These are phyloP conservation scores for Trichoderma sp. DNA, from an alignment of 2,329 filamentous ascomycete species.

Conservation along the genomic window DNA sequence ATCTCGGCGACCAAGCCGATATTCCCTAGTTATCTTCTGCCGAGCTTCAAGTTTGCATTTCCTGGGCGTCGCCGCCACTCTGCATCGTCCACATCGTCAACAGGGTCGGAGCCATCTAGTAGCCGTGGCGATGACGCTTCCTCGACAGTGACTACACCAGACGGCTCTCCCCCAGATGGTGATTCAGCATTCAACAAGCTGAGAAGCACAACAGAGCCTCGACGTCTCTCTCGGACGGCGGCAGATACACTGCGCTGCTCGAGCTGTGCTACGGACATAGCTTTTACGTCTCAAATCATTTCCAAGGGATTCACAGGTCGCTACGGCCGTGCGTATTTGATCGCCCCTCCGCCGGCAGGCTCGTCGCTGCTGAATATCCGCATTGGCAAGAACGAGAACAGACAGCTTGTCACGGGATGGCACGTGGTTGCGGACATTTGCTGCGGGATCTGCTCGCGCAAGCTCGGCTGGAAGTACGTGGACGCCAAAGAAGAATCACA, in stretches of 20 bases:
- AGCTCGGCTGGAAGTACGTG: slow-evolving; percentile 69
- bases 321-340: slow-evolving; percentile 64
- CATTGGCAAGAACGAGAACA: slow-evolving; percentile 54
- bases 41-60: slow-evolving; percentile 52
- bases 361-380: slow-evolving; percentile 55
- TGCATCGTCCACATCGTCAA: slow-evolving; percentile 31
- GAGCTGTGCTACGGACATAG: slow-evolving; percentile 61
- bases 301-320: slow-evolving; percentile 68
- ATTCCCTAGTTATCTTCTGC: slow-evolving; percentile 56
- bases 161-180: slow-evolving; percentile 30
- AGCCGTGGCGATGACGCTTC: slow-evolving; percentile 30
- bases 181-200: neutral
- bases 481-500: slow-evolving; percentile 61
- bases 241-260: slow-evolving; percentile 61
- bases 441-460: slow-evolving; percentile 56
- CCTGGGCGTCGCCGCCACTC: slow-evolving; percentile 43
- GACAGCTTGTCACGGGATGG: slow-evolving; percentile 62
- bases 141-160: slow-evolving; percentile 33
- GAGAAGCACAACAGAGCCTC: neutral
- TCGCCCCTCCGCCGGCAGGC: slow-evolving; percentile 41
- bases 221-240: slow-evolving; percentile 44
- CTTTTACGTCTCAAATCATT: slow-evolving; percentile 61
- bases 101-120: neutral
- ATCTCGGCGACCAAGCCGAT: slow-evolving; percentile 46
- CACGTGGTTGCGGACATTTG: slow-evolving; percentile 66